phyloP scores from a whole-genome alignment of 1,139 yeast genomes.

The Arxiozyma slooffiae region DNA sequence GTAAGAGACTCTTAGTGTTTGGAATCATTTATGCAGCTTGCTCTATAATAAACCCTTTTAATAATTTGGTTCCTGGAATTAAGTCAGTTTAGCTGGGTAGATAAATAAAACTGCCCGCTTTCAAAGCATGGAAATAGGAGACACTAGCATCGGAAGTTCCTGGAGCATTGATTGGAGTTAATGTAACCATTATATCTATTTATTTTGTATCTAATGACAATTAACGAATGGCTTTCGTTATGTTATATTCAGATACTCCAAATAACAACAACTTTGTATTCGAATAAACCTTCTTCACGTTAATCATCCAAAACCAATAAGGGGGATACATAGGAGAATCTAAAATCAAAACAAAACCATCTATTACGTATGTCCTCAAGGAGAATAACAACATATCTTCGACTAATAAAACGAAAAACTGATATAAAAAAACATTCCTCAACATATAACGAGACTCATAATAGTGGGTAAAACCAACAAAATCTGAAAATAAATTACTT shows the following conservation, averaged over 20 bases:
- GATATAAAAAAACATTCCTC: not conserved
- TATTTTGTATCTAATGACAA: not conserved
- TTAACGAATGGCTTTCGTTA: not conserved
- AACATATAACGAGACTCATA: not conserved
- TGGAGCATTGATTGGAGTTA: slow-evolving; percentile 41
- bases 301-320: no score
- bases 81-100: slow-evolving; percentile 94
- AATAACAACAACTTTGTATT: no score
- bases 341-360: no score
- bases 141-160: slow-evolving; percentile 94
- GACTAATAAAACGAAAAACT: not conserved
- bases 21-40: slow-evolving; percentile 78
- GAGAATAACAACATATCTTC: no score
- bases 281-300: not conserved
- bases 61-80: slow-evolving; percentile 72
- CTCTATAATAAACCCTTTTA: slow-evolving; percentile 65
- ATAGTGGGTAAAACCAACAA: not conserved
- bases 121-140: slow-evolving; percentile 86
- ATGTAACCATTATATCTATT: slow-evolving; percentile 14
- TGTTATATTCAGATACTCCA: not conserved
- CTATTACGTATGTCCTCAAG: no score
- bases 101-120: slow-evolving; percentile 75
- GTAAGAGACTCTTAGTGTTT: slow-evolving; percentile 66
- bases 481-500: no score
- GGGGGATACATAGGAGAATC: no score